Evolutionary conservation across 2,329 filamentous ascomycete genomes (phyloP).

Genomic region (Microcyclospora tardicrescens): DNA sequence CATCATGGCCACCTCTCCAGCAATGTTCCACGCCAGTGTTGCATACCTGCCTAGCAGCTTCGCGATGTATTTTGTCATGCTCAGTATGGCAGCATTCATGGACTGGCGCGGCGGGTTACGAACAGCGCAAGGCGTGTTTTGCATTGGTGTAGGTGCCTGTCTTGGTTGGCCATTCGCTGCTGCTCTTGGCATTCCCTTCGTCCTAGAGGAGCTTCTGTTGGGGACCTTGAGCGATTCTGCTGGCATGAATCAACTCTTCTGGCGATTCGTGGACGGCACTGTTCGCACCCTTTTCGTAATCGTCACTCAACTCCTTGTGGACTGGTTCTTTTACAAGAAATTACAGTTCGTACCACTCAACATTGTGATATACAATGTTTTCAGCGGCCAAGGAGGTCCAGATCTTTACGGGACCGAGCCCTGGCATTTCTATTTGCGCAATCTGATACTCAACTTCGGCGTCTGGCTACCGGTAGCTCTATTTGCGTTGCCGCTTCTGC

Average conservation of each 20-base stretch:
- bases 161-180: slow-evolving; percentile 92
- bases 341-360: slow-evolving; percentile 71
- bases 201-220: slow-evolving; percentile 60
- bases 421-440: slow-evolving; percentile 93
- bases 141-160: slow-evolving; percentile 74
- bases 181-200: slow-evolving; percentile 66
- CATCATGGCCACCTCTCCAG: slow-evolving; percentile 64
- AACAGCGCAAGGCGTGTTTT: slow-evolving; percentile 73
- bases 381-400: slow-evolving; percentile 63
- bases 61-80: slow-evolving; percentile 84
- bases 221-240: slow-evolving; percentile 28
- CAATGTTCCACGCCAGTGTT: slow-evolving; percentile 83
- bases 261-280: slow-evolving; percentile 54
- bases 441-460: slow-evolving; percentile 88
- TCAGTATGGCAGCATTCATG: slow-evolving; percentile 81
- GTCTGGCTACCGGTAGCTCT: slow-evolving; percentile 79
- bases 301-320: slow-evolving; percentile 56
- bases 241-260: slow-evolving; percentile 40
- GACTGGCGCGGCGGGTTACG: slow-evolving; percentile 71
- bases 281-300: slow-evolving; percentile 55
- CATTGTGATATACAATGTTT: slow-evolving; percentile 91
- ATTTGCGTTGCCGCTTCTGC: slow-evolving; percentile 58
- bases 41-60: slow-evolving; percentile 89
- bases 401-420: slow-evolving; percentile 92
- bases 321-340: slow-evolving; percentile 76